These are phyloP conservation scores for Dactylis glomerata DNA, from an alignment of 176 grass and related monocot species.

Conservation along the genomic window DNA sequence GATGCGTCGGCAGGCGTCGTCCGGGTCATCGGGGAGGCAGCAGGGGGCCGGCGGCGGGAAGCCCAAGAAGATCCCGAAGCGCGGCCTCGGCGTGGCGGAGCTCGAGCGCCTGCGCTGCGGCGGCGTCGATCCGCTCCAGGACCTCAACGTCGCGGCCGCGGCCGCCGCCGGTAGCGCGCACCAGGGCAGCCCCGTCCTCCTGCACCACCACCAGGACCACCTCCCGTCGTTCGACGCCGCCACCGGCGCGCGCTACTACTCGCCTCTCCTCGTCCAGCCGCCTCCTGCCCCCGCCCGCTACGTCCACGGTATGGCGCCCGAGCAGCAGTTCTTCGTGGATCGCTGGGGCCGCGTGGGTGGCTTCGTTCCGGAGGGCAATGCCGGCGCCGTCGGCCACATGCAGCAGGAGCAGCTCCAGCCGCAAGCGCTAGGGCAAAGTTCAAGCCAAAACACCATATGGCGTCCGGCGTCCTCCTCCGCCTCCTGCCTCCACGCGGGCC, in stretches of 20 bases:
- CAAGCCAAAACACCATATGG: conserved; percentile 57
- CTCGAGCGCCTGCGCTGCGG: conserved; percentile 73
- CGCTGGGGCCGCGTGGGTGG: conserved; percentile 26
- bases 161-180: neutral
- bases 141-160: conserved; percentile 24
- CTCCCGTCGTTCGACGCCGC: conserved; percentile 1
- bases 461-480: conserved; percentile 30
- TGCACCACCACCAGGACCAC: conserved; percentile 16
- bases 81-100: conserved; percentile 72
- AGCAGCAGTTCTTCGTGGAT: conserved; percentile 39
- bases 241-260: conserved; percentile 20
- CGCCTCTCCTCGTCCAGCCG: conserved; percentile 24
- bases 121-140: conserved; percentile 37
- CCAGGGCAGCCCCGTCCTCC: neutral
- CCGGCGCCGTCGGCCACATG: neutral
- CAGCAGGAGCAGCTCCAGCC: neutral
- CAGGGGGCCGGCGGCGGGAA: neutral
- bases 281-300: neutral
- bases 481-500: conserved; percentile 33
- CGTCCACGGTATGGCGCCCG: conserved; percentile 20
- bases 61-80: conserved; percentile 51
- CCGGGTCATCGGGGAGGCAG: conserved; percentile 22
- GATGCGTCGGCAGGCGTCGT: neutral
- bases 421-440: conserved; percentile 54
- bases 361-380: neutral